These are phyloP conservation scores for Aureobasidium sp. DNA, from an alignment of 2,329 filamentous ascomycete genomes.

Conservation along the genomic window DNA sequence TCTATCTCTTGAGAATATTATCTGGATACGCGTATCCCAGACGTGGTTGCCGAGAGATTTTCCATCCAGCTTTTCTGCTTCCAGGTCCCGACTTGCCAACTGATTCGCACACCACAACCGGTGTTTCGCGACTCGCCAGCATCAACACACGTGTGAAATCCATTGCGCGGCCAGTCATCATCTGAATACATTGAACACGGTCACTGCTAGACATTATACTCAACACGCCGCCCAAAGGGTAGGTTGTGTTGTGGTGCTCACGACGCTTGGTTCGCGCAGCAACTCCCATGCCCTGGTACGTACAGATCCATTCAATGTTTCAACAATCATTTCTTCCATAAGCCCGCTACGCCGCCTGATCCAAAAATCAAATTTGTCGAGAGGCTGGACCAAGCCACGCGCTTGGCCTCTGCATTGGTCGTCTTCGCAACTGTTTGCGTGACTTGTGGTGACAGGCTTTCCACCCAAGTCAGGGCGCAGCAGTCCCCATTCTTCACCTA, in stretches of 20 bases:
- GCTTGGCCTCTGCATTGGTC: neutral
- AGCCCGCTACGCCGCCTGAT: neutral
- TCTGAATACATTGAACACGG: neutral
- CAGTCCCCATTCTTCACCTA: neutral
- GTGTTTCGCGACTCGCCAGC: neutral
- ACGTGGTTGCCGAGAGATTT: slow-evolving; percentile 6
- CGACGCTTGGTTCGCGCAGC: neutral
- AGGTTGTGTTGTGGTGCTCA: neutral
- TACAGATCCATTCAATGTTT: neutral
- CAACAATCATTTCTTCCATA: neutral
- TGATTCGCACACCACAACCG: neutral
- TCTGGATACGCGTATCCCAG: neutral
- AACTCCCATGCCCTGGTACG: neutral
- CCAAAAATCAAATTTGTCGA: neutral
- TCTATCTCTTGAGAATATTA: neutral
- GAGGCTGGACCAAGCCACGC: slow-evolving; percentile 7
- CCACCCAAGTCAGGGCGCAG: neutral
- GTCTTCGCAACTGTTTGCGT: neutral
- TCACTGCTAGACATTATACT: neutral
- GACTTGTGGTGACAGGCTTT: neutral
- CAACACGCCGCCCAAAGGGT: neutral
- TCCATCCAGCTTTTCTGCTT: neutral
- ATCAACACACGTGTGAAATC: neutral
- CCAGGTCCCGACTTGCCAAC: neutral
- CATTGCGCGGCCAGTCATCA: neutral